Evolutionary conservation across 2,329 filamentous ascomycete genomes (phyloP).

Genomic region (Dactylellina haptotyla): DNA sequence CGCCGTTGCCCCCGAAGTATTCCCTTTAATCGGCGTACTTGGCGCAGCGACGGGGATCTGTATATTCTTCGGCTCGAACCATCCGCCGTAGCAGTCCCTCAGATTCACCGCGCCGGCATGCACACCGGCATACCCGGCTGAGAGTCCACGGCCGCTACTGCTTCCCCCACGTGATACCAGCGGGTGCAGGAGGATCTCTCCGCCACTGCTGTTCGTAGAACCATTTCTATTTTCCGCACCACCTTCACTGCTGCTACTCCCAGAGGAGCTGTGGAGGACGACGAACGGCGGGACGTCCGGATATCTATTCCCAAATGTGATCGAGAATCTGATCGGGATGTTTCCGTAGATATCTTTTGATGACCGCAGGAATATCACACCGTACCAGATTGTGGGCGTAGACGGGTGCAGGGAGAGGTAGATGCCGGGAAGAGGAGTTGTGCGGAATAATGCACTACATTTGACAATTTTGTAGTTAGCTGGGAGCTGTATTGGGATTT

Average conservation of each 20-base stretch:
- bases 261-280: conserved; percentile 10
- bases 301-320: conserved; percentile 40
- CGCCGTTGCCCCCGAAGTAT: background rate
- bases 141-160: conserved; percentile 6
- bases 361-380: conserved; percentile 31
- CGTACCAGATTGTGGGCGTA: conserved; percentile 39
- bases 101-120: conserved; percentile 40
- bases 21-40: background rate
- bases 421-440: conserved; percentile 31
- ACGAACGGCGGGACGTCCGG: conserved; percentile 39
- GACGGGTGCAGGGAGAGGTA: conserved; percentile 42
- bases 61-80: conserved; percentile 33
- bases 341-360: conserved; percentile 12
- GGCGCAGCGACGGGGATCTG: background rate
- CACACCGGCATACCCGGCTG: conserved; percentile 28
- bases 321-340: conserved; percentile 34
- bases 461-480: background rate
- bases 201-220: background rate
- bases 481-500: too few relatives aligned
- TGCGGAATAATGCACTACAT: conserved; percentile 35
- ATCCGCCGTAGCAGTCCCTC: conserved; percentile 13
- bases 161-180: conserved; percentile 1
- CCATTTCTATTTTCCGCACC: conserved; percentile 13
- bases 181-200: conserved; percentile 7
- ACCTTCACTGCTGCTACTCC: background rate